phyloP scores from a whole-genome alignment of 805 yeast species.

The Starmerella gropengiesseri region DNA sequence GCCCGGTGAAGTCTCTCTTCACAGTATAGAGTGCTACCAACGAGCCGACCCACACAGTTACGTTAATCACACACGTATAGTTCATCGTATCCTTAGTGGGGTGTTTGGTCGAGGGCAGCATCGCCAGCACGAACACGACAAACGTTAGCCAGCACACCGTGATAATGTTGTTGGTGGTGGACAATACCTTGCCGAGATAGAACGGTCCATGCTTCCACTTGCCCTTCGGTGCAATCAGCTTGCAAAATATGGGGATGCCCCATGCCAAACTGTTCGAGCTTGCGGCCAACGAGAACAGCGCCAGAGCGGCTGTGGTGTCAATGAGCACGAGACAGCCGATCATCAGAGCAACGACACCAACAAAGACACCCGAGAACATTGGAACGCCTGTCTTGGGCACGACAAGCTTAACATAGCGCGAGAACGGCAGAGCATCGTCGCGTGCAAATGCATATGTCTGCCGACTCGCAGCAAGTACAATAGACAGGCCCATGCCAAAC shows the following conservation, averaged over 20 bases:
- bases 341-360: slow-evolving; percentile 38
- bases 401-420: slow-evolving; percentile 45
- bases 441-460: slow-evolving; percentile 69
- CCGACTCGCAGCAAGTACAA: slow-evolving; percentile 54
- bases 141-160: slow-evolving; percentile 43
- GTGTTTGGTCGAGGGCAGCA: slow-evolving; percentile 48
- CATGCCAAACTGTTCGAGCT: slow-evolving; percentile 56
- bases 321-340: slow-evolving; percentile 51
- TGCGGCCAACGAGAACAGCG: slow-evolving; percentile 52
- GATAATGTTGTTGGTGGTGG: slow-evolving; percentile 37
- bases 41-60: slow-evolving; percentile 41
- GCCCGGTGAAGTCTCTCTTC: slow-evolving; percentile 4
- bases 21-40: slow-evolving; percentile 1
- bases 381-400: slow-evolving; percentile 50
- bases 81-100: slow-evolving; percentile 42
- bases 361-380: slow-evolving; percentile 49
- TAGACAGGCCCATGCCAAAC: slow-evolving; percentile 56
- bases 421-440: slow-evolving; percentile 65
- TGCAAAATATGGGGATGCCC: slow-evolving; percentile 46
- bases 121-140: slow-evolving; percentile 41
- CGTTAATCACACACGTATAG: slow-evolving; percentile 55
- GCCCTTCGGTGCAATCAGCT: slow-evolving; percentile 33
- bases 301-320: slow-evolving; percentile 50
- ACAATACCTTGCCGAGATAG: slow-evolving; percentile 42
- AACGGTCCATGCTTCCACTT: slow-evolving; percentile 50